Base-by-base conservation (phyloP, 768 basidiomycete species). In the Mycena latifolia region DNA sequence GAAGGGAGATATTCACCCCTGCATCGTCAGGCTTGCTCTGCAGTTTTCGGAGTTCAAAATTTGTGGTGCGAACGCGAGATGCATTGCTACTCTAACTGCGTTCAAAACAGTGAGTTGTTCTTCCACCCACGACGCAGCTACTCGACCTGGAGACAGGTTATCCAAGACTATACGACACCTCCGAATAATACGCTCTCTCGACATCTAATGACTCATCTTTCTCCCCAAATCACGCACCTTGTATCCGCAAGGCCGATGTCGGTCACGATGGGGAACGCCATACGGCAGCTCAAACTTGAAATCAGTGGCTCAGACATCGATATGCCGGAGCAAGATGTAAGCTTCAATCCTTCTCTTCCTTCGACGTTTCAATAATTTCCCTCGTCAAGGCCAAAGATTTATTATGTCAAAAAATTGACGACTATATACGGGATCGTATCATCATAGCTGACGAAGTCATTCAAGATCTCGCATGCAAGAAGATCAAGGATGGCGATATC, bases 391-490 rank as follows among this genome's bases (percentile, higher is more conserved):
- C 96, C 24, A 98, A 98, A 79, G 86, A 95, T 72, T 83, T 83
- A 5, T 81, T 99, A 7, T 92, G 92, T 72, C 82, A 85, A 53
- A 92, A 92, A 73, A 98, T 99, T 61, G 95, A 97, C 75, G 88
- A 90, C 61, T 99, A 97, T 76, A 93, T 99, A 74, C 90, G 91
- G 28, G 97, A 99, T 79, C 88, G 96, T 48, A 98, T 99, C 71
- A 90, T 94, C 67, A 85, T 94, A 48, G 98, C 98, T 3, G 97
- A 93, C 78, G 88, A 96, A 75, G 94, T 99, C 56, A 99, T 99
- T 52, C 90, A 94, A 74, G 89, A 92, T 66, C 87, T 91, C 56
- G 95, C 96, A 0, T 88, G 90, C 51, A 93, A 90, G 73, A 99
- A 99, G 81, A 98, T 99, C 74, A 94, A 94, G 71, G 89, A 98